Conservation (phyloP, 345 rosid genomes). For the Eucalyptus polybractea region DNA sequence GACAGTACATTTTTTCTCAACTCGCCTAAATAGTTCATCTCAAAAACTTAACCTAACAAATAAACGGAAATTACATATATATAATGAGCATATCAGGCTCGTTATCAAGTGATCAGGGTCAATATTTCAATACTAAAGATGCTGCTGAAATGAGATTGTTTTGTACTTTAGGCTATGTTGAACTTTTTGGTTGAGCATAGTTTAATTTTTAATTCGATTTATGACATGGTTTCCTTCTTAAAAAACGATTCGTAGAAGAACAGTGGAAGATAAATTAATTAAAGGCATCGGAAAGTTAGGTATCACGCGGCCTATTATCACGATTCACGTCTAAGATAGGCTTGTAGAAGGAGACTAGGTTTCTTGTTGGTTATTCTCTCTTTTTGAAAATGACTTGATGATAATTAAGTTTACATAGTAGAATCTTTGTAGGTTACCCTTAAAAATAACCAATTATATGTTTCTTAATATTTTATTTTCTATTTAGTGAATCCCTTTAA, state of each 20-base stretch:
- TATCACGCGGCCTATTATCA: background rate
- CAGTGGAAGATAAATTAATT: background rate
- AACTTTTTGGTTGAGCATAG: background rate
- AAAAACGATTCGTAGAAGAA: background rate
- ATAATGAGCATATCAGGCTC: background rate
- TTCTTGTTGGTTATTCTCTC: background rate
- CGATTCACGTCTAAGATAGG: background rate
- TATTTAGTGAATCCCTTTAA: background rate
- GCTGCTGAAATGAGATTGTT: background rate
- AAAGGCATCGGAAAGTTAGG: background rate
- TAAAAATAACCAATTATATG: background rate
- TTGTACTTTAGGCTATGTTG: background rate
- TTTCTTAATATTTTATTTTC: background rate
- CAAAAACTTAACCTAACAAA: background rate
- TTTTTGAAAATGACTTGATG: background rate
- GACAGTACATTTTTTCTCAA: background rate
- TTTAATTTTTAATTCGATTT: background rate
- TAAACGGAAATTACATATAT: accelerated
- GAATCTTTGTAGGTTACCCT: background rate
- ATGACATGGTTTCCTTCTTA: background rate
- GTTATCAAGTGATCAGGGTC: accelerated
- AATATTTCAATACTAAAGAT: background rate
- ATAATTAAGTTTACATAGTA: background rate
- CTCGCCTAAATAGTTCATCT: too few species aligned
- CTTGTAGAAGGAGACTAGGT: background rate